Base-by-base conservation (phyloP, 306 rosid species). In the Quercus aquifolioides region DNA sequence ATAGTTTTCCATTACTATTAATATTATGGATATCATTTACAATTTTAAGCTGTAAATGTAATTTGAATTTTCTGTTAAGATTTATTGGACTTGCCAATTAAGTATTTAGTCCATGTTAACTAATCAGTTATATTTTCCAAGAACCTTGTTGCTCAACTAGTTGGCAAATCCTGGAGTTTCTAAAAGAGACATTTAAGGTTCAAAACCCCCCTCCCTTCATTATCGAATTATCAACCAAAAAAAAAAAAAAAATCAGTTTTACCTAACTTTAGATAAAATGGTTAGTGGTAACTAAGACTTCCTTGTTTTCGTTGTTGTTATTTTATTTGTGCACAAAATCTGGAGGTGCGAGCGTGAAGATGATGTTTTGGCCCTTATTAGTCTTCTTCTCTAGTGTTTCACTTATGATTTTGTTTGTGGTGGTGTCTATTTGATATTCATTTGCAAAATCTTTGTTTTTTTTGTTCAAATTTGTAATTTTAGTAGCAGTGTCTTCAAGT, bases 1-100 rank as follows among this genome's bases (percentile, higher is more conserved):
- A 49, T 52, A 69, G 30, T 75, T 78, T 74, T 46, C 73, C 33
- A 75, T 75, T 71, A 80, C 21, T 68, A 54, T 78, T 70, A n/a
- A 21, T 49, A 13, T 25, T 25, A 51, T 46, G 38, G 71, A 26
- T 52, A 41, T 73, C 73, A 7, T 63, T 2, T n/a, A 28, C 54
- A 35, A 60, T 43, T 63, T 76, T 52, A 74, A 63, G 49, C 60
- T 58, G 64, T 68, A 30, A n/a, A 17, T 71, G 33, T 18, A 68
- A 68, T 76, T 56, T 71, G 64, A 41, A 56, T 80, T 38, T 23
- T 55, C 15, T 64, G 38, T 30, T 28, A 6, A 30, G 19, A 31
- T 28, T 28, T 28, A 64, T 18, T 64, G 12, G 70, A 64, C 70
- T 64, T 64, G 33, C 70, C 18, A 6, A 35, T 35, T 35, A 9